Conservation (phyloP, 768 basidiomycete species). For the Trametes villosa region DNA sequence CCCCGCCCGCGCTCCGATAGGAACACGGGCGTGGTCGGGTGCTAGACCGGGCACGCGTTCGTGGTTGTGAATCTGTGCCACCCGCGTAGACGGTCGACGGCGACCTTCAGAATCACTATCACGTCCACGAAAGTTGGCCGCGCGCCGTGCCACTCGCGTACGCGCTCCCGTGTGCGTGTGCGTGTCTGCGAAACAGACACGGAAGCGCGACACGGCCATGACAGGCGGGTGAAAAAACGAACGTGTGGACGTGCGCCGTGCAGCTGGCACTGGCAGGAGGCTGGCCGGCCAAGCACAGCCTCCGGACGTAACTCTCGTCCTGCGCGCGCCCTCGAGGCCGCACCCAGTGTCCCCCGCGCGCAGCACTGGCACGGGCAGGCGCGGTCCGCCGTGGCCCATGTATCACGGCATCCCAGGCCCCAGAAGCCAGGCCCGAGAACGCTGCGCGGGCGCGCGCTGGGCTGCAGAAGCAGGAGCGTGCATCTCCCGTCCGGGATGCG, state of each 20-base stretch:
- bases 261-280: background rate
- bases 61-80: too few relatives aligned
- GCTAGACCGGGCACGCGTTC: too few relatives aligned
- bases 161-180: background rate
- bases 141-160: slow-evolving; percentile 7
- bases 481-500: slow-evolving; percentile 1
- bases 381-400: background rate
- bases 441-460: background rate
- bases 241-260: background rate
- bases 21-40: too few relatives aligned
- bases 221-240: background rate
- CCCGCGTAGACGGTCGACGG: too few relatives aligned
- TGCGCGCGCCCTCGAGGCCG: slow-evolving; percentile 15
- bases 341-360: background rate
- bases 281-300: slow-evolving; percentile 15
- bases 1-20: too few relatives aligned
- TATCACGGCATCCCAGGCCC: background rate
- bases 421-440: background rate
- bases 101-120: too few relatives aligned
- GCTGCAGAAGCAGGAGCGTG: slow-evolving; percentile 1
- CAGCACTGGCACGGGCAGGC: background rate
- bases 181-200: background rate
- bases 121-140: background rate
- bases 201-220: background rate
- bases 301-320: slow-evolving; percentile 18